These are phyloP conservation scores for Chrysanthemum lavandulifolium DNA, from an alignment of 129 eudicot genomes.

Conservation along the genomic window DNA sequence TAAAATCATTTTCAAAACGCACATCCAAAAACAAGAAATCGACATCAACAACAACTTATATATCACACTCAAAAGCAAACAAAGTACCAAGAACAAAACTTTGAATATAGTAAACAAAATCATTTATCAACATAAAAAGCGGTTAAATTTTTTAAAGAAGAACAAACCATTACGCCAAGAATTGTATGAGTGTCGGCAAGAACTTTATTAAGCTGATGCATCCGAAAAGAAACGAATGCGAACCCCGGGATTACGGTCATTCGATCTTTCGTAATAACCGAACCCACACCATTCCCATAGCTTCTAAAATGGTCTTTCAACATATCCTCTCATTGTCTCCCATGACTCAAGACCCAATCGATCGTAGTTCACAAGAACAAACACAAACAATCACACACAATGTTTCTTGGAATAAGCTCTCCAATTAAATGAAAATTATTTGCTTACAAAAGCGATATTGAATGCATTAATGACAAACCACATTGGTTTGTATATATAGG, in stretches of 20 bases:
- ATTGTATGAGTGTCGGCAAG: slow-evolving; percentile 62
- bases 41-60: slow-evolving; percentile 17
- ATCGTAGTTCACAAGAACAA: too few species aligned
- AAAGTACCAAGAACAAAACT: neutral
- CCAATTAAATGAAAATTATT: too few species aligned
- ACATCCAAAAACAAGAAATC: neutral
- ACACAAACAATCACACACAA: too few species aligned
- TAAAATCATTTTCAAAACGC: neutral
- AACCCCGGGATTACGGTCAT: slow-evolving; percentile 66
- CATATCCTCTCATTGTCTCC: slow-evolving; percentile 60
- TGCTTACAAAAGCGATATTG: too few species aligned
- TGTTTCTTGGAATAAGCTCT: too few species aligned
- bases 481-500: too few species aligned
- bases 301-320: slow-evolving; percentile 55
- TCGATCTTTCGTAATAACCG: slow-evolving; percentile 67
- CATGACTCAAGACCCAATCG: too few species aligned
- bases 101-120: neutral
- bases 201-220: slow-evolving; percentile 58
- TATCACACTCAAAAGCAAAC: slow-evolving; percentile 17
- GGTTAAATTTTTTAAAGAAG: neutral
- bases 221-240: slow-evolving; percentile 74
- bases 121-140: slow-evolving; percentile 19
- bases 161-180: slow-evolving; percentile 71
- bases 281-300: slow-evolving; percentile 63
- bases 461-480: too few species aligned